Conservation (phyloP, 2,329 filamentous ascomycete species). For the Chalara sp. region DNA sequence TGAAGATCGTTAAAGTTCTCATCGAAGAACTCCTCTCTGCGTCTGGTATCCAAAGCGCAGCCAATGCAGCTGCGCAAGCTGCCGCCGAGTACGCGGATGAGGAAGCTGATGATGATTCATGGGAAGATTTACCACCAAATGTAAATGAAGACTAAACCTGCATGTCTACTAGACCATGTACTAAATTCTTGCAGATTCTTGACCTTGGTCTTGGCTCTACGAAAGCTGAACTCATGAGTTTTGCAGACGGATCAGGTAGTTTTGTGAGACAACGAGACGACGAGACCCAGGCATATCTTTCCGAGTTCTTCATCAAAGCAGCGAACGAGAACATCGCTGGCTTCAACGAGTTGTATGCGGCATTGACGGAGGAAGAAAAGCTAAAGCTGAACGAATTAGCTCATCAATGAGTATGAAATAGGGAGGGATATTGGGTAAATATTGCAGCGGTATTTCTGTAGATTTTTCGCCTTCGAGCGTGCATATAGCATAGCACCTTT, state of each 20-base stretch:
- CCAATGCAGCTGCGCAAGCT: constrained; percentile 46
- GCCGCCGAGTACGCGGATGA: constrained; percentile 43
- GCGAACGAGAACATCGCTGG: constrained; percentile 28
- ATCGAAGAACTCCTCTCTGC: constrained; percentile 86
- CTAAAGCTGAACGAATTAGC: constrained; percentile 36
- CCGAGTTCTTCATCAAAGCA: constrained; percentile 65
- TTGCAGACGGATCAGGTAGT: constrained; percentile 50
- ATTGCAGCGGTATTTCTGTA: no score
- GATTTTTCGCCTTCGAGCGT: no score
- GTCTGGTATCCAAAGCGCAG: constrained; percentile 56
- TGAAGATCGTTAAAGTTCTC: constrained; percentile 95
- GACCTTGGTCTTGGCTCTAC: constrained; percentile 67
- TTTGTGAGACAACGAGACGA: constrained; percentile 68
- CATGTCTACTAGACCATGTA: neutral
- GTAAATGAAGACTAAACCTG: neutral
- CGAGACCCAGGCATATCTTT: constrained; percentile 80
- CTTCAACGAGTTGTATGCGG: constrained; percentile 30
- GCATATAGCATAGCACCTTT: no score
- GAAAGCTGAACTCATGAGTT: constrained; percentile 76
- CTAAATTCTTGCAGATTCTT: constrained; percentile 43
- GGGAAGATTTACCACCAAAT: constrained; percentile 76
- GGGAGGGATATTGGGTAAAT: no score
- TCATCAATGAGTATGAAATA: no score
- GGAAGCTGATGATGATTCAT: constrained; percentile 71
- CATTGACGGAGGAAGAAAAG: constrained; percentile 35